Evolutionary conservation across 2,329 filamentous ascomycete genomes (phyloP), one percentile per base, ranked within the genome.

Genomic region (Penicillium digitatum): DNA sequence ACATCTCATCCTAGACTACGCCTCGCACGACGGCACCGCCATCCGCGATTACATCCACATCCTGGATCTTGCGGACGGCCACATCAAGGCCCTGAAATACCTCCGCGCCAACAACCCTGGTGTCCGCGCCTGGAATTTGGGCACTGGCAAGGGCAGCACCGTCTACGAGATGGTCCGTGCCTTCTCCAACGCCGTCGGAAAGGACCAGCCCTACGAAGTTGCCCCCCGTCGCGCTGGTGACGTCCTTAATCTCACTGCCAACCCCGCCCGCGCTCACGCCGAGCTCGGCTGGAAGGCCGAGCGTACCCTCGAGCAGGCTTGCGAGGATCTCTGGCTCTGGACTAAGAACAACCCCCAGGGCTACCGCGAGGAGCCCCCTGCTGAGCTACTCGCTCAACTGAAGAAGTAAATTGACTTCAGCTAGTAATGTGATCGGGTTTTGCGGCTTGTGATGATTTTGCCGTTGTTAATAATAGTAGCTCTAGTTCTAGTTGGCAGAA

Each of bases 111-210:
- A 72, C 63, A 72, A 71, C 69, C 93, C 94, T 18, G 94, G 94
- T 54, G 89, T 96, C 63, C 88, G 90, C 72, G 92, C 91, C 54
- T 99, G 93, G 93, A 99, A 99, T 77, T 75, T 99, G 64, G 95
- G 95, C 55, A 96, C 92, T 0, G 94, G 94, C 58, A 90, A 88
- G 66, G 94, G 94, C 65, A 95, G 88, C 76, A 99, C 94, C 22
- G 94, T 99, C 54, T 94, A 92, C 71, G 92, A 99, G 73, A 99
- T 99, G 80, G 87, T 99, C 82, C 90, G 93, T 65, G 92, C 94
- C 51, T 99, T 99, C 79, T 89, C 86, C 76, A 77, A 83, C 48
- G 90, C 90, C 18, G 92, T 96, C 22, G 94, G 94, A 59, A 87
- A 86, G 48, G 85, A 94, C 54, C 82, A 99, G 26, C 83, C 88